Evolutionary conservation across 2,329 filamentous ascomycete genomes (phyloP).

Genomic region (Penicillium sp.): DNA sequence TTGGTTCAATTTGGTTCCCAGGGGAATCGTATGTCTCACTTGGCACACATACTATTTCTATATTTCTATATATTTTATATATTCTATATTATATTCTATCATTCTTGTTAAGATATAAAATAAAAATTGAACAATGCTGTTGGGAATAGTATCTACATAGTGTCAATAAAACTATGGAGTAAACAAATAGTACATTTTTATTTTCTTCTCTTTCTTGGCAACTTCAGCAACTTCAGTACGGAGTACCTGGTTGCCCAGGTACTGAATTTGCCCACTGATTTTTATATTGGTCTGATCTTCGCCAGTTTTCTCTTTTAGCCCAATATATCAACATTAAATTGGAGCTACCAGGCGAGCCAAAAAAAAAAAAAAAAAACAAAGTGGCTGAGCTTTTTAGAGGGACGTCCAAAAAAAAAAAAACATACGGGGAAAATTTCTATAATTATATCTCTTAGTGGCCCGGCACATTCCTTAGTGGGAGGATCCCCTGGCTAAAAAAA

Average conservation of each 20-base stretch:
- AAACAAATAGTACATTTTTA: neutral
- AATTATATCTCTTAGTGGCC: conserved; percentile 7
- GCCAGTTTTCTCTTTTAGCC: neutral
- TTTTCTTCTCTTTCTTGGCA: neutral
- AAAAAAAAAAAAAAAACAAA: neutral
- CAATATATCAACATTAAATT: neutral
- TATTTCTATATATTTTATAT: neutral
- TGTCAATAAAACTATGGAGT: neutral
- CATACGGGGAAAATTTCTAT: neutral
- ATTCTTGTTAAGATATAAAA: neutral
- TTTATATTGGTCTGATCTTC: neutral
- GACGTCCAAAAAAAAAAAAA: neutral
- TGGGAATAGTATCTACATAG: neutral
- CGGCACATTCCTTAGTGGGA: conserved; percentile 8
- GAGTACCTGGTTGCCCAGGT: neutral
- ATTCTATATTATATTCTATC: neutral
- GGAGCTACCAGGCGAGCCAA: neutral
- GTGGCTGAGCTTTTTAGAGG: neutral
- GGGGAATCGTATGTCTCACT: conserved; percentile 21
- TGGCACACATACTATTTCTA: neutral
- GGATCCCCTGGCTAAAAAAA: neutral
- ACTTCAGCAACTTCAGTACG: too few species aligned
- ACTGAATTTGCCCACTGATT: neutral
- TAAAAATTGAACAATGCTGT: neutral
- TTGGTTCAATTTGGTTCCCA: conserved; percentile 6